Conservation (phyloP, 305 asterid genomes). For the Rubia balearica region DNA sequence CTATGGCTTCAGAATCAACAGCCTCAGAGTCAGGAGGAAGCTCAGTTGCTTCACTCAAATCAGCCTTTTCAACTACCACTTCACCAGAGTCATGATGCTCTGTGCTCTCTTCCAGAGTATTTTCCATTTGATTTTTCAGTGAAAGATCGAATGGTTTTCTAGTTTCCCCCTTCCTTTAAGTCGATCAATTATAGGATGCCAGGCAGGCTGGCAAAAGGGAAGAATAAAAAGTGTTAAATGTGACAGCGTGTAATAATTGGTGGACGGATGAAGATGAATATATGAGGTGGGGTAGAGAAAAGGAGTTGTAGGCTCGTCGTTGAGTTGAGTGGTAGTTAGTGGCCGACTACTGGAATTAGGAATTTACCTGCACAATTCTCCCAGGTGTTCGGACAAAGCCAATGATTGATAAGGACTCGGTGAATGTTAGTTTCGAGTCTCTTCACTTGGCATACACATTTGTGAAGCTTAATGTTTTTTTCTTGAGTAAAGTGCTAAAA, state of each 20-base stretch:
- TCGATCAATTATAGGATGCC: background rate
- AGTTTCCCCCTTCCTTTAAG: background rate
- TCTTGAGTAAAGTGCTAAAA: too few species aligned
- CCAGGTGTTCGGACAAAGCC: background rate
- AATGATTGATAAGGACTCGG: too few species aligned
- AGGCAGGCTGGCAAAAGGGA: background rate
- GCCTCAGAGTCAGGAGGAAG: background rate
- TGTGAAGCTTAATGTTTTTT: too few species aligned
- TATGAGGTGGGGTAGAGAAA: background rate
- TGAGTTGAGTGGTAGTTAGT: constrained; percentile 10
- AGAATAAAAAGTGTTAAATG: background rate
- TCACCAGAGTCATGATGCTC: background rate
- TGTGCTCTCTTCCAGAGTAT: background rate
- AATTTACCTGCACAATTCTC: background rate
- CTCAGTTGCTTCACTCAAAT: background rate
- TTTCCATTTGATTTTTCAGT: background rate
- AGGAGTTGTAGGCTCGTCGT: background rate
- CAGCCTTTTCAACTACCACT: constrained; percentile 3
- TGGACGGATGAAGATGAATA: constrained; percentile 4
- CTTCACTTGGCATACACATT: too few species aligned
- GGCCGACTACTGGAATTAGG: constrained; percentile 6
- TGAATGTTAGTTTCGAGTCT: too few species aligned
- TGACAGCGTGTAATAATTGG: background rate
- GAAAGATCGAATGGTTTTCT: background rate
- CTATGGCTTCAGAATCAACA: background rate